Base-by-base conservation (phyloP, 2,329 filamentous ascomycete species). In the Arthrobotrys iridis region DNA sequence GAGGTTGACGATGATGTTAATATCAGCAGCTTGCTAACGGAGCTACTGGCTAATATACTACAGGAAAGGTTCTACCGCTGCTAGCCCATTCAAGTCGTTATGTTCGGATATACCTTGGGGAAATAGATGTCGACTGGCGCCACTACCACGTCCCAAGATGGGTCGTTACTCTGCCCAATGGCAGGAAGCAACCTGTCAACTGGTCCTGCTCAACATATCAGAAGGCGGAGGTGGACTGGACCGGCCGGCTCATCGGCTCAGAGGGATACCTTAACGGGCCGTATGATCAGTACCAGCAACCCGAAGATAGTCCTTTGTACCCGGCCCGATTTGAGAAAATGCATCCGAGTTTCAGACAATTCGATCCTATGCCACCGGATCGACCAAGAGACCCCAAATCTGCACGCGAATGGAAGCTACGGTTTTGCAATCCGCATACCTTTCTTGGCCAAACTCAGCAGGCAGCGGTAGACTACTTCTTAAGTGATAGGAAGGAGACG, bases 91-190 rank as follows among this genome's bases (percentile, higher is more conserved):
- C 71, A 5, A 75, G 71, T 15, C 71, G 71, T 20, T 75, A 68
- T 43, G 48, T 75, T 33, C 45, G 63, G 22, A 75, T 75, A 15
- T 75, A 75, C 20, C 63, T 75, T 8, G 71, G 58, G 8, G 71
- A 75, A 33, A 67, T 75, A 45, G 63, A 75, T 18, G 57, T 65
- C 48, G 71, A 75, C 58, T 75, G 71, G 71, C 63, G 71, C 26
- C 71, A 75, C 11, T 75, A 75, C 30, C 33, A 50, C 18, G 63
- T 75, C 40, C 71, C 63, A n/a, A 63, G 57, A 63, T 75, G 71
- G 71, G 71, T 75, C 43, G 57, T 75, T 37, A 68, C 48, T 3
- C 63, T 75, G 28, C 71, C 71, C 5, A 75, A 55, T 28, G 58
- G 71, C 40, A 75, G 57, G 57, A 75, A 75, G 26, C 71, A 75